A percentile compares a stretch with the other conserved stretches of the same genome.
Evolutionary conservation across 2,329 filamentous ascomycete species (phyloP).

Genomic region (Aspergillus sp.): DNA sequence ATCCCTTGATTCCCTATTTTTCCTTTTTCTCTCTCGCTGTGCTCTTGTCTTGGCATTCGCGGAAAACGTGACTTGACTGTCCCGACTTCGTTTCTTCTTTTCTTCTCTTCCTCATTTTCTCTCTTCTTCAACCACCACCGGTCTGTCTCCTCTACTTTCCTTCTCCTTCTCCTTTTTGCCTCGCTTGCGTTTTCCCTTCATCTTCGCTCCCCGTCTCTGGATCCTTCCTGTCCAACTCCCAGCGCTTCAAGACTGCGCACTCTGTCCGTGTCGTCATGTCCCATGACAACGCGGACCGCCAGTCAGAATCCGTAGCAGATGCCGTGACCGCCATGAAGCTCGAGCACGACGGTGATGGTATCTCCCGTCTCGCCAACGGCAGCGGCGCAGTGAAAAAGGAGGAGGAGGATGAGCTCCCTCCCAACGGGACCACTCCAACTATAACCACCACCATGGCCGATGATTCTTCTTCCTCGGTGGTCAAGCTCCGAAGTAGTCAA

Average conservation of each 20-base stretch:
- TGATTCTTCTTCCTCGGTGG: conserved; percentile 2
- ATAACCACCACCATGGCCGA: conserved; percentile 9
- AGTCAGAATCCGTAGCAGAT: conserved; percentile 26
- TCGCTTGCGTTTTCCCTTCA: conserved; percentile 3
- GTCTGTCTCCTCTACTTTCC: neutral
- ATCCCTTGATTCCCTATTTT: neutral
- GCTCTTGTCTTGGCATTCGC: neutral
- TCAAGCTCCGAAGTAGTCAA: conserved; percentile 15
- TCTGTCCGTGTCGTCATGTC: conserved; percentile 35
- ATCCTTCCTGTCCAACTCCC: conserved; percentile 1
- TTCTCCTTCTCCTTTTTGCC: conserved; percentile 4
- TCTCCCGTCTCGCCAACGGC: conserved; percentile 19
- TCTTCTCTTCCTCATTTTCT: neutral
- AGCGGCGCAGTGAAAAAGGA: conserved; percentile 17
- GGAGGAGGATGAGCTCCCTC: neutral
- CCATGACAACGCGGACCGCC: conserved; percentile 34
- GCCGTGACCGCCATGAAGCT: conserved; percentile 31
- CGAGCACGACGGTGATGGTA: conserved; percentile 16
- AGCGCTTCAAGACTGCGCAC: conserved; percentile 11
- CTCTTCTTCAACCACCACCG: neutral
- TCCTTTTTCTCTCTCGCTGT: neutral
- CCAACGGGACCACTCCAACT: neutral
- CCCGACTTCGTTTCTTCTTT: neutral
- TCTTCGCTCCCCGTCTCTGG: conserved; percentile 1
- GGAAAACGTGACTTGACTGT: neutral